Evolutionary conservation across 129 eudicot species (phyloP), one percentile per base, ranked within the genome.

Genomic region (Tagetes patula): DNA sequence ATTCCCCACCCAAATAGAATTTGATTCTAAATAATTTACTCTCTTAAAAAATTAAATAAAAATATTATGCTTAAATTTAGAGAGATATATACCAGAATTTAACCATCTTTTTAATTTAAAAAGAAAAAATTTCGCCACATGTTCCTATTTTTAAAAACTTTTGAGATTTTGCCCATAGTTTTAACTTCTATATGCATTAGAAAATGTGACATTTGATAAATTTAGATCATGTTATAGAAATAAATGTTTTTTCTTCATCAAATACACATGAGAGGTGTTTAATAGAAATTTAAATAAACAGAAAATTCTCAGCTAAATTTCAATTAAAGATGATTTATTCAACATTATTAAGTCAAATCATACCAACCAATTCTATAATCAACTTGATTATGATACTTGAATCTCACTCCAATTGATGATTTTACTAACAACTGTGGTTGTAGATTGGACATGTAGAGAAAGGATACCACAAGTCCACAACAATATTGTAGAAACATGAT

Each of bases 1-100:
- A 20, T 53, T 54, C 60, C 60, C 60, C 60, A 27, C 60, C 60
- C 11, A 20, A 54, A 54, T 54, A 33, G 60, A 54, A 54, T 54
- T 53, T 14, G 8, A 2, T 54, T 54, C 20, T 54, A 20, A 20
- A 0, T 1, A 7, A 53, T 53, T 53, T 9, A 20, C 27, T 20
- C 27, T 20, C 27, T 20, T 20, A 20, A 20, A 20, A 20, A 20
- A 20, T 20, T 20, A 20, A 20, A 20, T 14, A 13, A 4, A 53
- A 13, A 13, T 53, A 7, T 53, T 14, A 7, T 7, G 1, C 6
- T n/a, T 13, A 5, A 53, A 53, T 4, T n/a, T 13, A 20, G 27
- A 20, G 27, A 20, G 27, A 20, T 20, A 20, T 14, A 53, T 13
- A 20, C 3, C 34, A 54, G 8, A 54, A 6, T 20, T 7, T 54